Percentiles rank a stretch among this genome's conserved stretches.
These are phyloP conservation scores for Houttuynia cordata DNA, from an alignment of 164 flowering plant species.

Conservation along the genomic window DNA sequence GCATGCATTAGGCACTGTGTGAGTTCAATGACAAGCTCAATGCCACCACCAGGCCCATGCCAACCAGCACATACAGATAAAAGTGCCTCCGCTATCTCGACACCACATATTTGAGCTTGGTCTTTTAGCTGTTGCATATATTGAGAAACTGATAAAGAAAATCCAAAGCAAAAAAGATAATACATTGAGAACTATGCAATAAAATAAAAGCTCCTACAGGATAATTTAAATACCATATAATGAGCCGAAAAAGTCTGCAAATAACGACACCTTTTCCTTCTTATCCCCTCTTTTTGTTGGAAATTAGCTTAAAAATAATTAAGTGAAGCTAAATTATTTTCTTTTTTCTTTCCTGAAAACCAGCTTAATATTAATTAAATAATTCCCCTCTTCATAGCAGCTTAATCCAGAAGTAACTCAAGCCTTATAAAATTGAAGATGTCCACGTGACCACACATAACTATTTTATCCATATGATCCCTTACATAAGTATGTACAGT, in stretches of 20 bases:
- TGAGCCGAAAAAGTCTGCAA: too few relatives aligned
- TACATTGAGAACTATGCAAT: too few relatives aligned
- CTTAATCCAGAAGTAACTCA: background rate
- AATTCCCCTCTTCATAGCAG: background rate
- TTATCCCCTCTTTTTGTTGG: background rate
- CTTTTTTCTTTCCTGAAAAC: background rate
- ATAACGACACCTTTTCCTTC: too few relatives aligned
- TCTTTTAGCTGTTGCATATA: constrained; percentile 23
- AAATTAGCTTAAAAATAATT: background rate
- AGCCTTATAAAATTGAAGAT: too few relatives aligned
- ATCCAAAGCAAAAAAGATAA: background rate
- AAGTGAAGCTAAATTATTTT: background rate
- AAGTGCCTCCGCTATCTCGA: constrained; percentile 46
- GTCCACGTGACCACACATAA: too few relatives aligned
- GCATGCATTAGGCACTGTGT: constrained; percentile 34
- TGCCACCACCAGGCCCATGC: constrained; percentile 18
- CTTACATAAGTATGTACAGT: too few relatives aligned
- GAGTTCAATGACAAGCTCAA: constrained; percentile 39
- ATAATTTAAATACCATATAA: too few relatives aligned
- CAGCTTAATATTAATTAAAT: background rate
- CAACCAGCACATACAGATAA: constrained; percentile 30
- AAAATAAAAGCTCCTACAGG: too few relatives aligned
- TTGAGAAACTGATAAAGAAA: constrained; percentile 2
- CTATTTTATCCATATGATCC: too few relatives aligned
- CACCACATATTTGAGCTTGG: constrained; percentile 46